phyloP scores from a whole-genome alignment of 495 filamentous ascomycete species.

The Cryomyces minteri region DNA sequence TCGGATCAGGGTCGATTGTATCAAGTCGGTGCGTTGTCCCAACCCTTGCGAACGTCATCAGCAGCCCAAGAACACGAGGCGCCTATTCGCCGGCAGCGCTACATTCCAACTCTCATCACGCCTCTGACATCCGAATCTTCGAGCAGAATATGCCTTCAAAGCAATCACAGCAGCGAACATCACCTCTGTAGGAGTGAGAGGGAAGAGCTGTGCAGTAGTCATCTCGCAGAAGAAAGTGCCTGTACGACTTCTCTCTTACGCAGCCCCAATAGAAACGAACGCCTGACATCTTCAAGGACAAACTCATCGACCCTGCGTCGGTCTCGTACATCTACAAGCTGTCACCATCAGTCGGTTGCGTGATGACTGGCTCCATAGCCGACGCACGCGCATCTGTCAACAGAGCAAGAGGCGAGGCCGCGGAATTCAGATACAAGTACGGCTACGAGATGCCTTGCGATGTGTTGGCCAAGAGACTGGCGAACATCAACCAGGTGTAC shows the following conservation, averaged over 20 bases:
- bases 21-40: constrained; percentile 76
- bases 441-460: constrained; percentile 99
- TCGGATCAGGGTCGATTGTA: constrained; percentile 95
- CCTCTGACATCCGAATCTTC: neutral
- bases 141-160: constrained; percentile 99
- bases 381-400: constrained; percentile 85
- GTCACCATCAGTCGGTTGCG: constrained; percentile 88
- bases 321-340: constrained; percentile 95
- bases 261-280: neutral
- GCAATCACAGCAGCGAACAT: constrained; percentile 98
- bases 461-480: constrained; percentile 84
- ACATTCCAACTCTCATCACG: neutral
- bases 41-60: neutral
- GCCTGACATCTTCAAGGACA: constrained; percentile 44
- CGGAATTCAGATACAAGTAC: constrained; percentile 94
- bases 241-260: constrained; percentile 35
- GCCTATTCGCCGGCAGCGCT: neutral
- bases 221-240: constrained; percentile 99
- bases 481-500: constrained; percentile 98
- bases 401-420: constrained; percentile 86
- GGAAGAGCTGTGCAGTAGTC: constrained; percentile 92
- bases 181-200: constrained; percentile 86
- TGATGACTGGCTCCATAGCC: constrained; percentile 97
- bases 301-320: constrained; percentile 92
- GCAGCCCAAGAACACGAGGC: neutral